Evolutionary conservation across 768 basidiomycete species (phyloP).

Genomic region (Favolaschia claudopus): DNA sequence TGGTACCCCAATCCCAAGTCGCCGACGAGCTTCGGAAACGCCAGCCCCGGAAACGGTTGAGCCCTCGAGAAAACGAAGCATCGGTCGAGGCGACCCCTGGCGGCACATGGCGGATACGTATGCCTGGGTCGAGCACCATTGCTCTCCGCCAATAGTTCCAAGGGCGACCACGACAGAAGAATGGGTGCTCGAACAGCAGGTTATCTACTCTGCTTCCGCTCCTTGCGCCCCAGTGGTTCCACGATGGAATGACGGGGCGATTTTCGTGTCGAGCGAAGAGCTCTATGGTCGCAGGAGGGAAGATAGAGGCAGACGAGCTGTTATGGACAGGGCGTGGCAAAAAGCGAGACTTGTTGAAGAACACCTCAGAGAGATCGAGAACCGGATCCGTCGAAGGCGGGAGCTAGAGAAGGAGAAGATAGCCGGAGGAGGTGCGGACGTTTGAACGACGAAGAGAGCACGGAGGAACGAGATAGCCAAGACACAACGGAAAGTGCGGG

Average conservation of each 20-base stretch:
- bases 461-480: constrained; percentile 49
- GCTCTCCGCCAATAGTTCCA: constrained; percentile 49
- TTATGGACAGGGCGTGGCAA: constrained; percentile 54
- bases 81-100: constrained; percentile 40
- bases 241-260: constrained; percentile 62
- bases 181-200: constrained; percentile 72
- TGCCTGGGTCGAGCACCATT: constrained; percentile 63
- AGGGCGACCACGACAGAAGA: constrained; percentile 62
- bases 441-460: constrained; percentile 49
- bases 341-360: constrained; percentile 58
- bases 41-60: too few species aligned
- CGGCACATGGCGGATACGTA: constrained; percentile 52
- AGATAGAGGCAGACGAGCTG: constrained; percentile 53
- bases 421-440: constrained; percentile 53
- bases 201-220: constrained; percentile 42
- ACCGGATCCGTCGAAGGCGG: constrained; percentile 55
- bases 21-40: constrained; percentile 7
- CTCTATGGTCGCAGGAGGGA: constrained; percentile 61
- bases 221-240: constrained; percentile 36
- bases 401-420: constrained; percentile 56
- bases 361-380: constrained; percentile 62
- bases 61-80: too few species aligned
- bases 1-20: not conserved
- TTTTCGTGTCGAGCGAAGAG: constrained; percentile 59
- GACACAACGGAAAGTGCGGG: constrained; percentile 52